Percentiles rank a stretch among this genome's conserved stretches.
Evolutionary conservation across 129 eudicot species (phyloP).

Genomic region (Helichrysum umbraculigerum): DNA sequence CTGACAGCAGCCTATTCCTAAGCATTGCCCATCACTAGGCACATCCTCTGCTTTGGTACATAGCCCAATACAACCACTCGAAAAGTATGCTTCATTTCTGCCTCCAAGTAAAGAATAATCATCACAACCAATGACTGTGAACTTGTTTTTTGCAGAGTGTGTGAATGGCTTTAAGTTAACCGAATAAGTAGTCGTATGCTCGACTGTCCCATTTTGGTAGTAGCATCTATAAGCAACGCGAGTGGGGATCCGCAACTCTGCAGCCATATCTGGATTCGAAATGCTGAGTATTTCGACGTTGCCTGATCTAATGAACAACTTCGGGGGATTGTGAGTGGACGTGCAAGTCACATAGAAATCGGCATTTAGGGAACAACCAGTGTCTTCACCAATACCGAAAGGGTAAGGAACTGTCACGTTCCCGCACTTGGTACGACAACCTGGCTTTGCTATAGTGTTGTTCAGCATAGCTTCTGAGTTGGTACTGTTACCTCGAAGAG

Average conservation of each 20-base stretch:
- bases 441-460: too few species aligned
- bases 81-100: background rate
- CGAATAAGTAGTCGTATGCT: too few species aligned
- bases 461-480: too few species aligned
- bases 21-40: background rate
- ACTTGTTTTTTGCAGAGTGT: background rate
- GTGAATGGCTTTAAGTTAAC: too few species aligned
- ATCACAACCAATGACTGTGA: background rate
- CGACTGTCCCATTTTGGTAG: too few species aligned
- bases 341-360: too few species aligned
- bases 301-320: background rate
- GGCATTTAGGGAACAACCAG: background rate
- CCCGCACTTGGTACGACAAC: too few species aligned
- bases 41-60: background rate
- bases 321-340: too few species aligned
- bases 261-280: background rate
- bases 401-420: background rate
- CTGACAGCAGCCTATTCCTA: conserved; percentile 1
- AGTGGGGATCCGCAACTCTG: background rate
- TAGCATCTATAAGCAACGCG: background rate
- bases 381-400: background rate
- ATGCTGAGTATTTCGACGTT: background rate
- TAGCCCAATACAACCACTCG: background rate
- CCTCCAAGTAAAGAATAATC: background rate
- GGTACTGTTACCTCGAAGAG: too few species aligned